Conservation (phyloP, 2,329 filamentous ascomycete genomes). For the Macroventuria anomochaeta region DNA sequence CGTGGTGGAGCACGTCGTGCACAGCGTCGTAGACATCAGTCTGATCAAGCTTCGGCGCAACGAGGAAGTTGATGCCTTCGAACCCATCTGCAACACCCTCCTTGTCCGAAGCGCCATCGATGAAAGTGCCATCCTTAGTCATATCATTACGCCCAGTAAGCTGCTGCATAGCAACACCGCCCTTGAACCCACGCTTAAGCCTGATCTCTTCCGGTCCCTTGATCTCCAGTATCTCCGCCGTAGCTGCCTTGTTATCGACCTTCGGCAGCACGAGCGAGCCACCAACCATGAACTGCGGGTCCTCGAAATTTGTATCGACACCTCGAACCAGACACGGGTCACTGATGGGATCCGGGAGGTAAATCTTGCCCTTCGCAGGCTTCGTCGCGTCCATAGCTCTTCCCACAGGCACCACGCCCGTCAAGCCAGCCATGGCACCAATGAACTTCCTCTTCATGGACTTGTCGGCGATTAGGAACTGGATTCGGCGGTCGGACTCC, state of each 20-base stretch:
- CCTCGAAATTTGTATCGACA: conserved; percentile 81
- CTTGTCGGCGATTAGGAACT: conserved; percentile 93
- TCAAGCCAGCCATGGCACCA: conserved; percentile 81
- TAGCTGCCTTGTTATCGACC: conserved; percentile 80
- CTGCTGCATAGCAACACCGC: conserved; percentile 75
- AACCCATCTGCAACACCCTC: conserved; percentile 64
- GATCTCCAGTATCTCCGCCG: conserved; percentile 83
- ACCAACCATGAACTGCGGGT: conserved; percentile 58
- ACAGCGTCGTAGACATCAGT: conserved; percentile 92
- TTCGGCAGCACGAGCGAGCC: conserved; percentile 88
- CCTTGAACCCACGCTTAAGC: conserved; percentile 86
- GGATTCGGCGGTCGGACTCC: conserved; percentile 86
- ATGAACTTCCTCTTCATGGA: conserved; percentile 91
- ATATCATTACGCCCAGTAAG: conserved; percentile 81
- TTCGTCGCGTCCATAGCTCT: conserved; percentile 89
- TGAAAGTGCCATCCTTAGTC: conserved; percentile 69
- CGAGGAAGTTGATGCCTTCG: conserved; percentile 80
- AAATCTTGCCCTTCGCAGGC: conserved; percentile 78
- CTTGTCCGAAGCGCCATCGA: conserved; percentile 59
- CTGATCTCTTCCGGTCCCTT: conserved; percentile 79
- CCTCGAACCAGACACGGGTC: conserved; percentile 83
- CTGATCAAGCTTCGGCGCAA: conserved; percentile 93
- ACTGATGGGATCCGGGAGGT: conserved; percentile 84
- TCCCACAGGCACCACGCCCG: conserved; percentile 91
- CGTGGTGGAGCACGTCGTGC: conserved; percentile 79